phyloP scores from a whole-genome alignment of 2,329 filamentous ascomycete genomes.

The Seiridium cupressi region DNA sequence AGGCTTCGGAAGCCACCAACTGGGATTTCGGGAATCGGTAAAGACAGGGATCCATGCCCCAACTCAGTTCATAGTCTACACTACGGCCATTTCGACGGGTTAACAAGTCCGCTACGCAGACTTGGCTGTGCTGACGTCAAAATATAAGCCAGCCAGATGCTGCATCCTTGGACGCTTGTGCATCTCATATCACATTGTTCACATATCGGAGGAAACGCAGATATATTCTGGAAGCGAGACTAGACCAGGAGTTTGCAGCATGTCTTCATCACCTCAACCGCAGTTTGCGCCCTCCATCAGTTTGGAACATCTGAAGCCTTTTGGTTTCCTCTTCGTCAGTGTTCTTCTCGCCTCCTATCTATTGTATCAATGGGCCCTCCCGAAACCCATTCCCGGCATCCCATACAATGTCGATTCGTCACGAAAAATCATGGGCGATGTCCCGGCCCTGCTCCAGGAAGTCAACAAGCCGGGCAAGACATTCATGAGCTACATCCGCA shows the following conservation, averaged over 20 bases:
- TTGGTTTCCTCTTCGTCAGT: neutral
- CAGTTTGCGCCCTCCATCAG: neutral
- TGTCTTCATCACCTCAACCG: neutral
- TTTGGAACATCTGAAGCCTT: neutral
- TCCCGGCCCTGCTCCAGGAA: slow-evolving; percentile 3
- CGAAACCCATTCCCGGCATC: slow-evolving; percentile 15
- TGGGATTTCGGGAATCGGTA: too few species aligned
- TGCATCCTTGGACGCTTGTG: too few species aligned
- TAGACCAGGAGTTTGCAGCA: neutral
- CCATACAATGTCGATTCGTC: slow-evolving; percentile 13
- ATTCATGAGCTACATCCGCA: slow-evolving; percentile 7
- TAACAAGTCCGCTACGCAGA: too few species aligned
- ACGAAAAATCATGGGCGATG: slow-evolving; percentile 12
- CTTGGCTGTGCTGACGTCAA: too few species aligned
- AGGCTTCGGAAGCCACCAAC: too few species aligned
- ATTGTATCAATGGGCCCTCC: slow-evolving; percentile 21
- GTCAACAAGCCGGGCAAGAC: neutral
- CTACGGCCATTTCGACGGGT: too few species aligned
- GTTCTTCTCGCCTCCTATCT: neutral
- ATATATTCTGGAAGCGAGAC: neutral
- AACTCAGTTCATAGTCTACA: too few species aligned
- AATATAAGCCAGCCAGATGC: too few species aligned
- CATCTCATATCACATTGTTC: too few species aligned
- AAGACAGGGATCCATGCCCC: too few species aligned
- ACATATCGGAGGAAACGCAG: neutral